Evolutionary conservation across 495 filamentous ascomycete genomes (phyloP).

Genomic region (Penicillium robsamsonii): DNA sequence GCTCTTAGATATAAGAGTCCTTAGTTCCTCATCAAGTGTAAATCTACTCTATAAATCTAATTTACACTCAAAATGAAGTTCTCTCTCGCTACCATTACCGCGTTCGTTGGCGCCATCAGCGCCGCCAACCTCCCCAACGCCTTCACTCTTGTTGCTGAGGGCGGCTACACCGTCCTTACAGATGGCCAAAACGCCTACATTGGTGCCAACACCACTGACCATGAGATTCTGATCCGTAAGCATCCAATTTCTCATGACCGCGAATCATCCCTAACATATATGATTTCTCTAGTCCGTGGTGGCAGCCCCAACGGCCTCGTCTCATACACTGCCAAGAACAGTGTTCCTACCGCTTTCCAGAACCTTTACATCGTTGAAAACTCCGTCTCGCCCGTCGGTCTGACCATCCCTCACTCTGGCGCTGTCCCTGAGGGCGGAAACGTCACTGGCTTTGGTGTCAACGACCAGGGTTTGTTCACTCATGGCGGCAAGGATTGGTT

Average conservation of each 20-base stretch:
- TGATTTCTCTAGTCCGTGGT: conserved; percentile 7
- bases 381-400: conserved; percentile 20
- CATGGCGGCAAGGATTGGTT: conserved; percentile 29
- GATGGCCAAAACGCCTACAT: conserved; percentile 30
- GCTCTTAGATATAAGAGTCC: background rate
- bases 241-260: background rate
- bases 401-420: conserved; percentile 36
- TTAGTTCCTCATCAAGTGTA: background rate
- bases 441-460: conserved; percentile 27
- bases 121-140: conserved; percentile 31
- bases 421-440: conserved; percentile 29
- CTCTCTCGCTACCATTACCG: conserved; percentile 27
- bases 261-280: conserved; percentile 2
- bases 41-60: conserved; percentile 15
- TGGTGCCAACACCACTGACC: conserved; percentile 22
- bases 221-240: conserved; percentile 32
- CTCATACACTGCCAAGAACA: conserved; percentile 27
- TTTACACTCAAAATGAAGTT: conserved; percentile 43
- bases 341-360: conserved; percentile 31
- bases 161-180: conserved; percentile 32
- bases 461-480: conserved; percentile 31
- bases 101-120: conserved; percentile 25
- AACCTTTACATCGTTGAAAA: conserved; percentile 33
- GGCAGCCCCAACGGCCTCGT: conserved; percentile 20
- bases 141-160: conserved; percentile 36